Evolutionary conservation across 495 filamentous ascomycete genomes (phyloP).

Genomic region (Margaritispora aquatica): DNA sequence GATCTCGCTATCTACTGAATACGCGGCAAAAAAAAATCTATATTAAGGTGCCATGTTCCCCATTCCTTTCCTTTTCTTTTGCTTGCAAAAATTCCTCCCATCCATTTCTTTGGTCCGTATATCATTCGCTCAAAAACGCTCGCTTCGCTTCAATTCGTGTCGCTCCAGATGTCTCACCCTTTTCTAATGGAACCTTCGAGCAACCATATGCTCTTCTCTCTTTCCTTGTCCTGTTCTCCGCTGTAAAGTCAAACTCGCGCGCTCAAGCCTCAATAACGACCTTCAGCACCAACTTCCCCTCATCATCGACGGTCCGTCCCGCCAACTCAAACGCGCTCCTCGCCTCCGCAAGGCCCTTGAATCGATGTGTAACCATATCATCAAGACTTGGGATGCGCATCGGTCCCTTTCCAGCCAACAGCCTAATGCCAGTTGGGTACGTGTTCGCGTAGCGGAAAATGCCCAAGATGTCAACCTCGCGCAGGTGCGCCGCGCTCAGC

Average conservation of each 20-base stretch:
- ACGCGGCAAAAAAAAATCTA: neutral
- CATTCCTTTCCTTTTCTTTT: neutral
- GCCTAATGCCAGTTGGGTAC: conserved; percentile 69
- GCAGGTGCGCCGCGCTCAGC: conserved; percentile 73
- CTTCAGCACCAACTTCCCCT: conserved; percentile 76
- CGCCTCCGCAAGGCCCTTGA: conserved; percentile 57
- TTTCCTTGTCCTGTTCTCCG: no score
- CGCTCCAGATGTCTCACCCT: no score
- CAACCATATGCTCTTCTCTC: no score
- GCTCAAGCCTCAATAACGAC: conserved; percentile 68
- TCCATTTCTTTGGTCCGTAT: no score
- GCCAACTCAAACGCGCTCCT: conserved; percentile 74
- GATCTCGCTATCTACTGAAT: neutral
- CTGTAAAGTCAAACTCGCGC: no score
- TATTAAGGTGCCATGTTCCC: neutral
- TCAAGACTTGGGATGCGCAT: conserved; percentile 57
- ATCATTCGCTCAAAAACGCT: no score
- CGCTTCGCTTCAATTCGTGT: no score
- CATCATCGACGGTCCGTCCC: conserved; percentile 69
- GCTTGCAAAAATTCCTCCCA: neutral
- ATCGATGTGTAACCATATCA: conserved; percentile 70
- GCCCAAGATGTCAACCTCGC: conserved; percentile 89
- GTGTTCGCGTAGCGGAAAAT: conserved; percentile 88
- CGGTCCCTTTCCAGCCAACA: conserved; percentile 49
- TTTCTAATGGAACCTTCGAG: no score